Evolutionary conservation across 2,329 filamentous ascomycete species (phyloP).

Genomic region (Fusarium anguioides): DNA sequence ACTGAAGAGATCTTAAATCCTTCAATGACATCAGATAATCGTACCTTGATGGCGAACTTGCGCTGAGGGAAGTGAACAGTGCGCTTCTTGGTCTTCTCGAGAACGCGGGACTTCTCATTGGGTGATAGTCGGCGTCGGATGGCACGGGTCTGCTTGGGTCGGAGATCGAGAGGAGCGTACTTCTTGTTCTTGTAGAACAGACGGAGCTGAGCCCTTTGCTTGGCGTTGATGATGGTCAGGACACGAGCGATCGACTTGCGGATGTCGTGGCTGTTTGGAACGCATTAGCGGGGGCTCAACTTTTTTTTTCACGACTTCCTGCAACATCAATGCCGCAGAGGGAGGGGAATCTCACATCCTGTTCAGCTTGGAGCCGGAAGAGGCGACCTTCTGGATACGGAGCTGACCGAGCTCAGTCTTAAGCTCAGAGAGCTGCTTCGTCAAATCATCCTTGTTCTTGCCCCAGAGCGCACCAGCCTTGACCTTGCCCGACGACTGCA

Average conservation of each 20-base stretch:
- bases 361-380: conserved; percentile 94
- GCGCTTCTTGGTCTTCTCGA: conserved; percentile 98
- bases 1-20: neutral
- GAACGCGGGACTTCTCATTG: conserved; percentile 84
- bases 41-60: conserved; percentile 98
- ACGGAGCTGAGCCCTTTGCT: conserved; percentile 97
- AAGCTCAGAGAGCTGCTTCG: conserved; percentile 93
- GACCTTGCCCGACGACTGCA: conserved; percentile 72
- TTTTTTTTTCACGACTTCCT: conserved; percentile 1
- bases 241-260: conserved; percentile 99
- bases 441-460: conserved; percentile 99
- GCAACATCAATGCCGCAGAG: conserved; percentile 2
- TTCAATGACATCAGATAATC: conserved; percentile 8
- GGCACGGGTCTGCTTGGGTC: conserved; percentile 97
- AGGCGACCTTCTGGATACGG: conserved; percentile 98
- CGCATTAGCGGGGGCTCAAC: conserved; percentile 32
- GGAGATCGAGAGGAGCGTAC: conserved; percentile 98
- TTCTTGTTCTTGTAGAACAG: conserved; percentile 99
- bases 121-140: conserved; percentile 95
- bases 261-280: conserved; percentile 83
- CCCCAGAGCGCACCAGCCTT: conserved; percentile 97
- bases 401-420: conserved; percentile 97
- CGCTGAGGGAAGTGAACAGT: conserved; percentile 95
- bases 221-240: conserved; percentile 99
- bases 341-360: conserved; percentile 78